Base-by-base conservation (phyloP, 2,329 filamentous ascomycete species). In the Penicillium sp. region DNA sequence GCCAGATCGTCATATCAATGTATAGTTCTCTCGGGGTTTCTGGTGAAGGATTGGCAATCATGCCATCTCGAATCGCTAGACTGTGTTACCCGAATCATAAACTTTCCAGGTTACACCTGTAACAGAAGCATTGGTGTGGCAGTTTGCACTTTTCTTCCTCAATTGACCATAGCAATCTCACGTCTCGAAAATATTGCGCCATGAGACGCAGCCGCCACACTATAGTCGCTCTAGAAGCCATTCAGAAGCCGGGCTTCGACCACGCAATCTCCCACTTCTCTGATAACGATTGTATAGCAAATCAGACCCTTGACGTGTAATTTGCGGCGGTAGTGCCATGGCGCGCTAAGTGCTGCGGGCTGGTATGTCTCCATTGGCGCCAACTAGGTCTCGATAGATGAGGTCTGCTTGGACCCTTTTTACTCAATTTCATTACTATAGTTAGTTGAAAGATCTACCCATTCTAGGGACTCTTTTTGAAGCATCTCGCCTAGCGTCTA, bases 171-270 rank as follows among this genome's bases (percentile, higher is more conserved):
- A 9, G 18, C 18, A 9, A 22, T 22, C 40, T 30, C 14, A 26
- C 11, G 30, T 25, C 30, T 25, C 22, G 36, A 42, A 35, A 40
- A 37, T 40, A 35, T 22, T 23, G 32, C 44, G 36, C 34, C 50
- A 49, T 47, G 43, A 52, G 47, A 47, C 47, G 50, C 49, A 48
- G 34, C 41, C 27, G 38, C 41, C 32, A 39, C 40, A 34, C 42
- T 43, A 52, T 40, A 28, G 22, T 40, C 30, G 30, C 30, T 12
- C 22, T 39, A 29, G 30, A 28, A 27, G 29, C 31, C 40, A 45
- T 4, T 27, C 25, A 4, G 6, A 27, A 27, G 12, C 25, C 4
- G 25, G 10, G 11, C 1, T 27, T 5, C 4, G 10, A 27, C 4
- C 11, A 27, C 5, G 6, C 25, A 27, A 5, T 27, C 25, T 22